Evolutionary conservation across 208 protist genomes (phyloP).

Genomic region (Leishmania mexicana): DNA sequence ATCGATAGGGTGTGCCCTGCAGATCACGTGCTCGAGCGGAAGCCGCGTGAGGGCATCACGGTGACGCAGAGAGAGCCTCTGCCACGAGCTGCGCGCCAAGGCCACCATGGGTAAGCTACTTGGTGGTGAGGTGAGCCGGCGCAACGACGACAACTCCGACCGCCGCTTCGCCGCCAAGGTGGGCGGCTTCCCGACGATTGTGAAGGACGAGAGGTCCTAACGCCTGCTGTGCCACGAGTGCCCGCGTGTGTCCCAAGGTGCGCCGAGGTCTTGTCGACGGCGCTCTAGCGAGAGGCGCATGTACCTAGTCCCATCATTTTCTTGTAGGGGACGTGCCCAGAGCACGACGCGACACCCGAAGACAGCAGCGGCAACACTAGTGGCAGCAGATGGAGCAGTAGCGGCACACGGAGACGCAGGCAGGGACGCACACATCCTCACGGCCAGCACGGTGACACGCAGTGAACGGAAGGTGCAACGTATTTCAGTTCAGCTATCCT

Average conservation of each 20-base stretch:
- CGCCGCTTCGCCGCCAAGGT: slow-evolving; percentile 20
- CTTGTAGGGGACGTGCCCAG: too few relatives aligned
- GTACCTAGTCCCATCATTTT: too few relatives aligned
- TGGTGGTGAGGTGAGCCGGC: slow-evolving; percentile 23
- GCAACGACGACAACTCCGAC: slow-evolving; percentile 32
- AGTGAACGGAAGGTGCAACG: too few relatives aligned
- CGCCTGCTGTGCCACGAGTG: slow-evolving; percentile 29
- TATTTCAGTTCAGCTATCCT: too few relatives aligned
- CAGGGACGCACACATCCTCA: too few relatives aligned
- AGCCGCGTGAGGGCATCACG: slow-evolving; percentile 24
- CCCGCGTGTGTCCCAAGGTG: neutral
- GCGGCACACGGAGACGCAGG: too few relatives aligned
- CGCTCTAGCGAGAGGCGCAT: too few relatives aligned
- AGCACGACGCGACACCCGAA: too few relatives aligned
- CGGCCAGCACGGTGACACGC: too few relatives aligned
- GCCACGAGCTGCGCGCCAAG: slow-evolving; percentile 25
- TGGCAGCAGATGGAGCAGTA: too few relatives aligned
- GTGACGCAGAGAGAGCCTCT: slow-evolving; percentile 22
- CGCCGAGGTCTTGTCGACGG: too few relatives aligned
- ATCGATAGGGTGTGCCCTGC: slow-evolving; percentile 16
- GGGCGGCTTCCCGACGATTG: slow-evolving; percentile 26
- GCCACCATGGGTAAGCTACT: slow-evolving; percentile 15
- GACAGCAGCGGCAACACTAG: too few relatives aligned
- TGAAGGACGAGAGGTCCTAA: slow-evolving; percentile 19
- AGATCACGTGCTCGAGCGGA: slow-evolving; percentile 22